Evolutionary conservation across 257 asterid species (phyloP), one percentile per base, ranked within the genome.

Genomic region (Mentha longifolia): DNA sequence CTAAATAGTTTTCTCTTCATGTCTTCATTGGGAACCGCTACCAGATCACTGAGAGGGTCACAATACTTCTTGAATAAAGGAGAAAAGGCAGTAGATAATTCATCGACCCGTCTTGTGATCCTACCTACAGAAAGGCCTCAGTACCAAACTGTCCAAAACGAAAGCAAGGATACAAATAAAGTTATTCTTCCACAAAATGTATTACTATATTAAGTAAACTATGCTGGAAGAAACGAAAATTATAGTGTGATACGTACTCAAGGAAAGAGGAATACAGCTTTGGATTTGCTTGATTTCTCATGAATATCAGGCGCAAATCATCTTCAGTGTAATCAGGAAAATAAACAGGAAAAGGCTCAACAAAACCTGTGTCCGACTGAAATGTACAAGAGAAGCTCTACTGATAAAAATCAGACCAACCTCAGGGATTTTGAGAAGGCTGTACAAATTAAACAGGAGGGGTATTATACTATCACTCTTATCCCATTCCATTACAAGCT

Each of bases 281-380:
- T 61, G 86, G 77, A 76, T 83, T 82, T 57, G 80, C 83, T 77
- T 83, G 92, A 71, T 74, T 78, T 77, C 78, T 87, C 94, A 87
- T 58, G 68, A 92, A 84, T 61, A 92, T 92, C 79, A 72, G 87
- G 72, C 83, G 85, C 85, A 95, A 77, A 75, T 89, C 96, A 78
- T 83, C 95, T 70, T 95, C 99, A 0, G 87, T 77, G 68, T 89
- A 92, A 68, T 86, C 95, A 57, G 96, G 98, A 84, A 92, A 92
- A 72, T 82, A 76, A 77, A 92, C 87, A 55, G 92, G 95, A 46
- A 86, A 52, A 0, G 97, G 96, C 77, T 89, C 99, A 14, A 60
- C 81, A 76, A 68, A 85, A 62, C 97, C 99, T 0, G 97, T 85
- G 79, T 87, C 97, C 11, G 88, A 80, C 39, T 82, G 79, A 84